phyloP scores from a whole-genome alignment of 768 basidiomycete genomes.

The Termitomyces sp. region DNA sequence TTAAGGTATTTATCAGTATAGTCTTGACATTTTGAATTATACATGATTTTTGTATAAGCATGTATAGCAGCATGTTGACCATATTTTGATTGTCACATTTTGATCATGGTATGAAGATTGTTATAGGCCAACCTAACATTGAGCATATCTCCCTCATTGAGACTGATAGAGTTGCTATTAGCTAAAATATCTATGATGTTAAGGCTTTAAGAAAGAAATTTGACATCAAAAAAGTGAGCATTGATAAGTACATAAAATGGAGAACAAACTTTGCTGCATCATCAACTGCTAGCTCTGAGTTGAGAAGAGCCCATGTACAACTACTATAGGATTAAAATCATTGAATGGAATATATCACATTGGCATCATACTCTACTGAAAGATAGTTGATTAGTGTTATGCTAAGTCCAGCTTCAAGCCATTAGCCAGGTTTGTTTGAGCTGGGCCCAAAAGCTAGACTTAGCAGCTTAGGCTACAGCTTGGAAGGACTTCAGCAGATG shows the following conservation, averaged over 20 bases:
- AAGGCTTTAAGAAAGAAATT: conserved; percentile 18
- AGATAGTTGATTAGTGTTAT: conserved; percentile 17
- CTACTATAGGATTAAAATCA: conserved; percentile 17
- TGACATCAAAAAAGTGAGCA: conserved; percentile 19
- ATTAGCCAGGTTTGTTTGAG: too few species aligned
- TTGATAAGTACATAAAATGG: conserved; percentile 29
- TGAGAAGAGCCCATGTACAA: conserved; percentile 20
- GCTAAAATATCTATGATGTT: conserved; percentile 13
- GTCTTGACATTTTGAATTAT: conserved; percentile 28
- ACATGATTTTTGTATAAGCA: conserved; percentile 23
- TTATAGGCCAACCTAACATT: conserved; percentile 10
- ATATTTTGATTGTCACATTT: conserved; percentile 22
- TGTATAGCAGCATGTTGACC: conserved; percentile 15
- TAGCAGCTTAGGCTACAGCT: neutral
- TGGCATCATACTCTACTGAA: conserved; percentile 15
- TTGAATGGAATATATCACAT: conserved; percentile 20
- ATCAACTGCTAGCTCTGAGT: conserved; percentile 15
- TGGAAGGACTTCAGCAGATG: neutral
- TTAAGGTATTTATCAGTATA: conserved; percentile 29
- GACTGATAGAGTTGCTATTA: conserved; percentile 13
- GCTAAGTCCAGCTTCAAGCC: too few species aligned
- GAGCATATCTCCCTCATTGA: conserved; percentile 20
- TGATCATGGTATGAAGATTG: conserved; percentile 14
- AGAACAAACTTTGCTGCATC: conserved; percentile 25
- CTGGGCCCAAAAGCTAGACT: too few species aligned